Conservation (phyloP, 2,329 filamentous ascomycete genomes). For the Aspergillus viridinutans region DNA sequence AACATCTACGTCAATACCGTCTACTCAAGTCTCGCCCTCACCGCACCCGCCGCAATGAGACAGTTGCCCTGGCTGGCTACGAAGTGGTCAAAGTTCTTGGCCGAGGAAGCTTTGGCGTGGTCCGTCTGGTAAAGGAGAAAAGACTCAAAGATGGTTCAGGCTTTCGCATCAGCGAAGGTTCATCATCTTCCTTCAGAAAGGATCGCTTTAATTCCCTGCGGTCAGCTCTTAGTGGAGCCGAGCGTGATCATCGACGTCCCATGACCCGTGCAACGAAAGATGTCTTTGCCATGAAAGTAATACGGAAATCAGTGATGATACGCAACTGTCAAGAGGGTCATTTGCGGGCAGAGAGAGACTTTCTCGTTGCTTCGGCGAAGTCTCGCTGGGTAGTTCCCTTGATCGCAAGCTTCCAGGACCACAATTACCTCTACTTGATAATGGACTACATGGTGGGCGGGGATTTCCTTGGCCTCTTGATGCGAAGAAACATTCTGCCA, state of each 20-base stretch:
- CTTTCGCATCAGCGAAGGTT: background rate
- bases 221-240: slow-evolving; percentile 20
- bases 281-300: slow-evolving; percentile 95
- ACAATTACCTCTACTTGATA: slow-evolving; percentile 78
- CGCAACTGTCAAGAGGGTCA: slow-evolving; percentile 89
- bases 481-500: slow-evolving; percentile 76
- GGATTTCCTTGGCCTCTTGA: slow-evolving; percentile 82
- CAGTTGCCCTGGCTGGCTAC: slow-evolving; percentile 61
- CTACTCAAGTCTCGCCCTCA: slow-evolving; percentile 62
- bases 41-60: slow-evolving; percentile 39
- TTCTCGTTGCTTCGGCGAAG: slow-evolving; percentile 82
- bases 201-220: slow-evolving; percentile 16
- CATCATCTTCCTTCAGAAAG: slow-evolving; percentile 5
- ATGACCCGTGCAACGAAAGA: slow-evolving; percentile 44
- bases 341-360: slow-evolving; percentile 83
- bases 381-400: slow-evolving; percentile 87
- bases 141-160: background rate
- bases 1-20: slow-evolving; percentile 69
- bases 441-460: slow-evolving; percentile 99
- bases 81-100: slow-evolving; percentile 78
- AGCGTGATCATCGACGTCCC: slow-evolving; percentile 23
- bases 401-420: slow-evolving; percentile 84
- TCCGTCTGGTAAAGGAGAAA: slow-evolving; percentile 74
- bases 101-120: slow-evolving; percentile 91
- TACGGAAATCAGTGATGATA: slow-evolving; percentile 90